Evolutionary conservation across 805 yeast genomes (phyloP).

Genomic region (Starmerella vitae): DNA sequence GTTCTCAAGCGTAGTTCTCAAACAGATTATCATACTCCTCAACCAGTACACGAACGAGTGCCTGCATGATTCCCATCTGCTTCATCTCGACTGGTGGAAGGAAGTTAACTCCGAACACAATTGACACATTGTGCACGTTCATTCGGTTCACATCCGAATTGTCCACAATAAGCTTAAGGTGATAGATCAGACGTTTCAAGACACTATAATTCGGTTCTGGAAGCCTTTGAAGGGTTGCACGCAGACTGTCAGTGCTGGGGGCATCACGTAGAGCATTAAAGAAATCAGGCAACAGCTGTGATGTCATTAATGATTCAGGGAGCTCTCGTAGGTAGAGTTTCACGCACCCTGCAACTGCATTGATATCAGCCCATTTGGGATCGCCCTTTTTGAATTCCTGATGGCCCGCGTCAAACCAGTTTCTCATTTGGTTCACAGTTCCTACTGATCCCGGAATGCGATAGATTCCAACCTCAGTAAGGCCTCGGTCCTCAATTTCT

Average conservation of each 20-base stretch:
- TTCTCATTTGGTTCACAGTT: conserved; percentile 40
- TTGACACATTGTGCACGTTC: conserved; percentile 82
- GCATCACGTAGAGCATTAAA: conserved; percentile 25
- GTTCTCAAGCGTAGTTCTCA: no score
- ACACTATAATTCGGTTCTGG: conserved; percentile 59
- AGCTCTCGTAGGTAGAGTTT: conserved; percentile 72
- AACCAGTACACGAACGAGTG: conserved; percentile 38
- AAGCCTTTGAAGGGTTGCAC: conserved; percentile 30
- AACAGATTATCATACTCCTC: conserved; percentile 25
- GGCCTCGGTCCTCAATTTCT: conserved; percentile 74
- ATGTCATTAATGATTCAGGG: conserved; percentile 70
- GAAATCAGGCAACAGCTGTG: conserved; percentile 48
- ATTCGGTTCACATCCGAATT: conserved; percentile 62
- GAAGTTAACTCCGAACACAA: conserved; percentile 65
- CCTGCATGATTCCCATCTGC: conserved; percentile 42
- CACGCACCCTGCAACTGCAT: conserved; percentile 78
- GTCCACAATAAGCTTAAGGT: conserved; percentile 54
- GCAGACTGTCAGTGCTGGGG: conserved; percentile 22
- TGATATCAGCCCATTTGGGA: conserved; percentile 60
- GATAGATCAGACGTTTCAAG: conserved; percentile 51
- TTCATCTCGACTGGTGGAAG: conserved; percentile 36
- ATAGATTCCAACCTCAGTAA: conserved; percentile 83
- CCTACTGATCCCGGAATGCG: conserved; percentile 57
- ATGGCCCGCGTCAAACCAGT: conserved; percentile 41
- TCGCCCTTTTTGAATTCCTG: conserved; percentile 28